Evolutionary conservation across 1,139 yeast species (phyloP).

Genomic region (Pichia sp.): DNA sequence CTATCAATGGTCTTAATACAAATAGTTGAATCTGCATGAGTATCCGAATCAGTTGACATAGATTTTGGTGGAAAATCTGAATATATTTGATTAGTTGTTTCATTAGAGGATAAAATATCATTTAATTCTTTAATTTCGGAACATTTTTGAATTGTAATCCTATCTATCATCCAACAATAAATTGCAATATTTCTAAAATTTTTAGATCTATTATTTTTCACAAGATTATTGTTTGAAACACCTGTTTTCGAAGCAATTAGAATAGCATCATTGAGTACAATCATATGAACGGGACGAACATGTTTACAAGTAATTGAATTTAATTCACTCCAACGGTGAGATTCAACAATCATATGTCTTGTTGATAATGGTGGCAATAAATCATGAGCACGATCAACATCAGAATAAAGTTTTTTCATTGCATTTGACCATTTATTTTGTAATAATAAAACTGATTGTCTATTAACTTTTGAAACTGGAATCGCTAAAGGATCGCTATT

Average conservation of each 20-base stretch:
- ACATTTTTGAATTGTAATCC: slow-evolving; percentile 9
- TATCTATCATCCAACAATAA: slow-evolving; percentile 51
- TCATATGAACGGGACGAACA: slow-evolving; percentile 68
- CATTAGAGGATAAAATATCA: slow-evolving; percentile 2
- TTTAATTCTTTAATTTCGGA: slow-evolving; percentile 10
- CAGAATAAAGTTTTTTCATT: slow-evolving; percentile 63
- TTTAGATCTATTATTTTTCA: slow-evolving; percentile 19
- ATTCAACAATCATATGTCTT: slow-evolving; percentile 49
- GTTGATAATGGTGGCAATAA: slow-evolving; percentile 72
- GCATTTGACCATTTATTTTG: slow-evolving; percentile 86
- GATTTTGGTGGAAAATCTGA: background rate
- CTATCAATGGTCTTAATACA: slow-evolving; percentile 39
- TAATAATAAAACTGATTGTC: slow-evolving; percentile 30
- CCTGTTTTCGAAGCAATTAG: slow-evolving; percentile 65
- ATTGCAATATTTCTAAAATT: slow-evolving; percentile 48
- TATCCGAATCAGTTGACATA: slow-evolving; percentile 1
- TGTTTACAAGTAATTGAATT: slow-evolving; percentile 72
- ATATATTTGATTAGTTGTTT: background rate
- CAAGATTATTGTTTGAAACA: background rate
- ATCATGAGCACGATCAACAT: slow-evolving; percentile 88
- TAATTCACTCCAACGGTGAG: slow-evolving; percentile 70
- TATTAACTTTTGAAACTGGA: slow-evolving; percentile 17
- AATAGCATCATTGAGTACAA: slow-evolving; percentile 70
- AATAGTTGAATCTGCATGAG: slow-evolving; percentile 33
- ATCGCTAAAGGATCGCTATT: slow-evolving; percentile 49